Evolutionary conservation across 768 basidiomycete species (phyloP), one percentile per base, ranked within the genome.

Genomic region (Macrolepiota dolichaula): DNA sequence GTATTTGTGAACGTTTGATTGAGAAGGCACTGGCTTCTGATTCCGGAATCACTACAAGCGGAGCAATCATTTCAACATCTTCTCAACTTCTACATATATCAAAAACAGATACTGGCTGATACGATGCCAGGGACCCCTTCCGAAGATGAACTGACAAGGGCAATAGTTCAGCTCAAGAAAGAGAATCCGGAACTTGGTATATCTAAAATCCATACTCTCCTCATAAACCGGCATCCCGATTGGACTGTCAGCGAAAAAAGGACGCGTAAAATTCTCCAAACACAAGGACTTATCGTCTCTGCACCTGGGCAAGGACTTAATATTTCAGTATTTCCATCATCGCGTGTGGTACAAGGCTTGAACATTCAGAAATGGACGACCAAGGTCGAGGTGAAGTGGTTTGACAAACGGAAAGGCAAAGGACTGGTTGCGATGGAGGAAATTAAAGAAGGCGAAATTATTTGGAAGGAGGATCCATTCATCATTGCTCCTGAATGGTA

Each of bases 221-320:
- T 95, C 9, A 80, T 88, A 12, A 71, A 78, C 12, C 73, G 76
- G 10, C 74, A 90, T 65, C 83, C 89, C 2, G 77, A 81, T 24
- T 95, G 92, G 91, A 71, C 80, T 0, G 90, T 94, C 64, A 91
- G 91, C 70, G 94, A 95, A 72, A 94, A 93, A 68, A 83, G 94
- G 24, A 81, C 88, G 3, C 76, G 86, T 51, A 94, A 91, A 71
- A 74, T 90, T 51, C 74, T 94, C 1, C 87, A 89, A 64, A 75
- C 69, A 19, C 81, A 84, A 61, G 85, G 84, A 0, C 75, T 88
- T 35, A 72, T 83, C 22, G 69, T 77, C 19, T 46, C 59, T 47
- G 66, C 69, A 25, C 54, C 64, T 10, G 54, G 61, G 56, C 57
- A n/a, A 63, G 64, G 60, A 40, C 64, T 58, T 59, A 44, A 63